Evolutionary conservation across 129 eudicot genomes (phyloP).

Genomic region (Helianthus annuus): HanXRQr2.0-SUNRISE NC_035447.2:11025185-11025684

Average conservation of each 20-base stretch:
- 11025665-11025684: slow-evolving; percentile 98
- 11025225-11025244: no score
- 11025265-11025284: no score
- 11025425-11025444: neutral
- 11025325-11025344: no score
- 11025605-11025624: slow-evolving; percentile 44
- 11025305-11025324: no score
- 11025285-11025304: no score
- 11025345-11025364: no score
- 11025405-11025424: neutral
- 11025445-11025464: slow-evolving; percentile 22
- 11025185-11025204: no score
- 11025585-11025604: slow-evolving; percentile 2
- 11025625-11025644: slow-evolving; percentile 88
- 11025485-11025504: slow-evolving; percentile 98
- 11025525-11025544: slow-evolving; percentile 83
- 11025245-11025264: no score
- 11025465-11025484: slow-evolving; percentile 92
- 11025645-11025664: slow-evolving; percentile 94
- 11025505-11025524: slow-evolving; percentile 85
- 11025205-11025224: no score
- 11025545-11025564: slow-evolving; percentile 36
- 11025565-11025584: neutral
- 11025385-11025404: neutral
- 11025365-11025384: no score